Evolutionary conservation across 768 basidiomycete genomes (phyloP).

Genomic region (Boletus subcaerulescens): DNA sequence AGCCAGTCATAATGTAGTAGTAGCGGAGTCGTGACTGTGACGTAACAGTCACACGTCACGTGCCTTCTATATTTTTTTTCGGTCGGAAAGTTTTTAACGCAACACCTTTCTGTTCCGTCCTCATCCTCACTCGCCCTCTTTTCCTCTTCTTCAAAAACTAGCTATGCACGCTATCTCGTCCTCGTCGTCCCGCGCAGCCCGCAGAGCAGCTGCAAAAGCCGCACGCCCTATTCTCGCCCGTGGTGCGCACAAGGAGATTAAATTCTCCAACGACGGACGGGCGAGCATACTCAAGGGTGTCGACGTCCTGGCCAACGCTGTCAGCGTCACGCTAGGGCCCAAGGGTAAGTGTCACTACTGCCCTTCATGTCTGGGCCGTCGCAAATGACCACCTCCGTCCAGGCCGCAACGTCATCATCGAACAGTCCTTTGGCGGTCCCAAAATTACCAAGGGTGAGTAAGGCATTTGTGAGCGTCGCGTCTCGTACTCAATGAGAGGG

Average conservation of each 20-base stretch:
- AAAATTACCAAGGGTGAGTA: slow-evolving; percentile 92
- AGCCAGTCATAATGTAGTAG: too few species aligned
- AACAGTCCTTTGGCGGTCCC: slow-evolving; percentile 84
- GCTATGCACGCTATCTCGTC: slow-evolving; percentile 47
- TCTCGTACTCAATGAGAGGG: background rate
- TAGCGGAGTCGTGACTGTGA: background rate
- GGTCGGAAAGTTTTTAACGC: slow-evolving; percentile 23
- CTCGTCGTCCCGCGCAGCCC: slow-evolving; percentile 63
- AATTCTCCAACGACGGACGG: slow-evolving; percentile 93
- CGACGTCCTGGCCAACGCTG: slow-evolving; percentile 94
- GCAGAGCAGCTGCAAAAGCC: slow-evolving; percentile 60
- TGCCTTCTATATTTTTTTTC: slow-evolving; percentile 36
- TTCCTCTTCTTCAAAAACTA: background rate
- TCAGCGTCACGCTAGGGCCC: slow-evolving; percentile 93
- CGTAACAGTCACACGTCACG: slow-evolving; percentile 15
- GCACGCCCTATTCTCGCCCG: slow-evolving; percentile 56
- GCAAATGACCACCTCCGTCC: slow-evolving; percentile 13
- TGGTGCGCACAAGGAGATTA: slow-evolving; percentile 92
- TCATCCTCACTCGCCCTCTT: background rate
- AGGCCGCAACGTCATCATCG: slow-evolving; percentile 99
- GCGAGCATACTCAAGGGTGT: slow-evolving; percentile 94
- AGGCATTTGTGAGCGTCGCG: background rate
- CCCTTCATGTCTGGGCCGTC: too few species aligned
- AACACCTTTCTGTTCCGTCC: slow-evolving; percentile 8
- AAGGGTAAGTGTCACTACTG: slow-evolving; percentile 51